These are phyloP conservation scores for Protomyces macrosporus DNA, from an alignment of 1,139 yeast species.

Conservation along the genomic window DNA sequence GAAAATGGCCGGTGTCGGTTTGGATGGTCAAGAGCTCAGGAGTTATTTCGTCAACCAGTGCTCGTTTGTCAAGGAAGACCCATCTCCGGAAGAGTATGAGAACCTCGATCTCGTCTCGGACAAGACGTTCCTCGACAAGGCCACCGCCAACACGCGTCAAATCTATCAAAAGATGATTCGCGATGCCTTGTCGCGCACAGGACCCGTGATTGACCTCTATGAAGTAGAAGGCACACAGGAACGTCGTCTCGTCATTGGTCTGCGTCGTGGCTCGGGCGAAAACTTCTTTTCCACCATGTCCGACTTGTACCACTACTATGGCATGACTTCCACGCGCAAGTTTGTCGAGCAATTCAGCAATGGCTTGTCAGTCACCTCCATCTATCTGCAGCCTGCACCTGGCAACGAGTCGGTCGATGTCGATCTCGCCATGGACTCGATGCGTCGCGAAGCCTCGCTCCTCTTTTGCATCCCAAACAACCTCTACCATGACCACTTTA, in stretches of 20 bases:
- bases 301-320: conserved; percentile 84
- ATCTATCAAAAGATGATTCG: conserved; percentile 68
- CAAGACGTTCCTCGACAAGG: conserved; percentile 68
- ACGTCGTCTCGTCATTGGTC: conserved; percentile 83
- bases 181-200: conserved; percentile 69
- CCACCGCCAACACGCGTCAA: conserved; percentile 70
- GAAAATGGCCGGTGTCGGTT: conserved; percentile 49
- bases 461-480: conserved; percentile 88
- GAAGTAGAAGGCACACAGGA: conserved; percentile 74
- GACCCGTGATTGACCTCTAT: conserved; percentile 87
- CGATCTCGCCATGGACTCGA: conserved; percentile 80
- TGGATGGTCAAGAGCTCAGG: conserved; percentile 51
- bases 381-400: conserved; percentile 63
- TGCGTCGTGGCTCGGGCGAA: conserved; percentile 75
- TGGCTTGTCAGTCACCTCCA: conserved; percentile 78
- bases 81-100: conserved; percentile 41
- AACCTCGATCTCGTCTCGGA: conserved; percentile 49
- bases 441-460: conserved; percentile 88
- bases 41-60: conserved; percentile 86
- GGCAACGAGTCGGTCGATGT: conserved; percentile 39
- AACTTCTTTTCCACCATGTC: conserved; percentile 84
- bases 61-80: conserved; percentile 46
- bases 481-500: conserved; percentile 68
- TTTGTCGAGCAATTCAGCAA: conserved; percentile 92
- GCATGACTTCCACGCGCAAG: conserved; percentile 76